Evolutionary conservation across 2,329 filamentous ascomycete genomes (phyloP).

Genomic region (Tetracladium maxilliforme): DNA sequence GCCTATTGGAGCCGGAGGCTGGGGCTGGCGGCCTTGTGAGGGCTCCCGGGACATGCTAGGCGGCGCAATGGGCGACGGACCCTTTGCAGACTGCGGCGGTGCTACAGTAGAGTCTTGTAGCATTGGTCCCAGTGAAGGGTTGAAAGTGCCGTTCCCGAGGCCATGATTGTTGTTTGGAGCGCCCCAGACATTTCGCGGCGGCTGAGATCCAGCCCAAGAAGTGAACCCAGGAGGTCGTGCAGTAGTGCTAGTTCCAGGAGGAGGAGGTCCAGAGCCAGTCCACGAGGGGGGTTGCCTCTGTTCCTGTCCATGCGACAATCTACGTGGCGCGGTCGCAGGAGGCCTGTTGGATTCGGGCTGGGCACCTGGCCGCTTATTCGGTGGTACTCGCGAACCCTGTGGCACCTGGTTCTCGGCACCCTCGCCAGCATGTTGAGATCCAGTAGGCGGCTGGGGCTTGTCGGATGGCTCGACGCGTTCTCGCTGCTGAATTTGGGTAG

Average conservation of each 20-base stretch:
- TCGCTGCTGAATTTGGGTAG: constrained; percentile 14
- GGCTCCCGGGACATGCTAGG: constrained; percentile 10
- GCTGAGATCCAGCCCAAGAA: constrained; percentile 26
- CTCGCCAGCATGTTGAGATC: constrained; percentile 1
- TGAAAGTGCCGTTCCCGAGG: constrained; percentile 68
- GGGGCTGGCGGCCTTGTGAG: constrained; percentile 19
- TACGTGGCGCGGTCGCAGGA: too few relatives aligned
- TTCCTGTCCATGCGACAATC: too few relatives aligned
- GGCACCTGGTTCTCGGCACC: too few relatives aligned
- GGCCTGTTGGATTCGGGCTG: too few relatives aligned
- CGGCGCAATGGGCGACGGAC: constrained; percentile 30
- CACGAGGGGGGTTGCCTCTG: too few relatives aligned
- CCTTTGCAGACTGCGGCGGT: constrained; percentile 5
- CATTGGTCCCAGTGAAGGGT: constrained; percentile 39
- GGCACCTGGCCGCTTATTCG: too few relatives aligned
- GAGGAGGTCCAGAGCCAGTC: too few relatives aligned
- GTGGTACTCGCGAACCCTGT: too few relatives aligned
- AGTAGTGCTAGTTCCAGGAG: constrained; percentile 9
- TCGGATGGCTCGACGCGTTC: constrained; percentile 4
- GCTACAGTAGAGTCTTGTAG: constrained; percentile 20
- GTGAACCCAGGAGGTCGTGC: constrained; percentile 27
- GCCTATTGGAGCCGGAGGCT: too few relatives aligned
- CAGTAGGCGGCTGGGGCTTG: neutral
- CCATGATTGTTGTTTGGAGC: constrained; percentile 56
- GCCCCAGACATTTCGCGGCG: constrained; percentile 54